Evolutionary conservation across 108 stramenopile species (phyloP).

Genomic region (Bacterosira constricta): DNA sequence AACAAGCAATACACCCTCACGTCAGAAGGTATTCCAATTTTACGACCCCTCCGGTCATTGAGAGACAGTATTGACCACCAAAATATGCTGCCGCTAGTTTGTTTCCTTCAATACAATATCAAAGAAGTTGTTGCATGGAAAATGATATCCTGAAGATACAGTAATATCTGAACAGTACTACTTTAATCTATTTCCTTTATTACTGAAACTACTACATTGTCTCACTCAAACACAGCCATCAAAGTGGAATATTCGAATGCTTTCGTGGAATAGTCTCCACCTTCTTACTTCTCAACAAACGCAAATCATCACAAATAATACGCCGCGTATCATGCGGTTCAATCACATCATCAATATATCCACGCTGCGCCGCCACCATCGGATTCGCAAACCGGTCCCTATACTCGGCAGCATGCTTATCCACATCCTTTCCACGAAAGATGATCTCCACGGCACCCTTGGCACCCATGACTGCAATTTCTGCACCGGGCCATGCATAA

Average conservation of each 20-base stretch:
- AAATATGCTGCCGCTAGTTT: no score
- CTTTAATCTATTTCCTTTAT: no score
- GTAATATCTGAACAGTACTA: no score
- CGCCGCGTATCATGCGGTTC: slow-evolving; percentile 91
- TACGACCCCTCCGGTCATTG: no score
- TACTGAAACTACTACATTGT: no score
- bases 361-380: slow-evolving; percentile 94
- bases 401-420: slow-evolving; percentile 92
- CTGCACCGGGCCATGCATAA: slow-evolving; percentile 98
- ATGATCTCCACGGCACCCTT: slow-evolving; percentile 99
- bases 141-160: no score
- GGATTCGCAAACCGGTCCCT: slow-evolving; percentile 93
- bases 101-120: no score
- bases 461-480: slow-evolving; percentile 99
- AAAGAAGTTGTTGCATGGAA: no score
- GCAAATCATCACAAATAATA: slow-evolving; percentile 93
- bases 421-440: slow-evolving; percentile 95
- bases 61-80: no score
- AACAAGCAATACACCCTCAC: no score
- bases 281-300: slow-evolving; percentile 88
- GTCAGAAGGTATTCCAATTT: no score
- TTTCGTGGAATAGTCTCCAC: slow-evolving; percentile 81
- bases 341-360: slow-evolving; percentile 96
- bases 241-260: slow-evolving; percentile 97
- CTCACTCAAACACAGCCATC: slow-evolving; percentile 27